Evolutionary conservation across 495 filamentous ascomycete species (phyloP).

Genomic region (Aspergillus cristatus): DNA sequence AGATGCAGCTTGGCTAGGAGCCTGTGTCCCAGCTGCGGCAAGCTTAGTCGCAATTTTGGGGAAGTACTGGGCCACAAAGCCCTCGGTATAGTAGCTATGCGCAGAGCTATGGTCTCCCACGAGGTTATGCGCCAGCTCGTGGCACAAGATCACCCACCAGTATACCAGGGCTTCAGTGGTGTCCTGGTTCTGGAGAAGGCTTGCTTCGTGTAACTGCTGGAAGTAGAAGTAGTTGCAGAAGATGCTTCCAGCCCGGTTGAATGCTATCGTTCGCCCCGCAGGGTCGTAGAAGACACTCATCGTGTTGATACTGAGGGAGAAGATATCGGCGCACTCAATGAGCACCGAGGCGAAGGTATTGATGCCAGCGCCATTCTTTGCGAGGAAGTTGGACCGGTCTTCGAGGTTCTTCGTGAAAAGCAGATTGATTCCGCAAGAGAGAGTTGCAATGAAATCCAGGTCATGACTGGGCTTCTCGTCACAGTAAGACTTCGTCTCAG

Average conservation of each 20-base stretch:
- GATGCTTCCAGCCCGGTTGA: slow-evolving; percentile 75
- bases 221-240: slow-evolving; percentile 95
- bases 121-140: slow-evolving; percentile 92
- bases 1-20: not conserved
- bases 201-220: slow-evolving; percentile 58
- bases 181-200: slow-evolving; percentile 33
- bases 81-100: slow-evolving; percentile 71
- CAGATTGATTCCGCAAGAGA: slow-evolving; percentile 61
- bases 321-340: slow-evolving; percentile 58
- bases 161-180: slow-evolving; percentile 63
- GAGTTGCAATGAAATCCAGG: slow-evolving; percentile 62
- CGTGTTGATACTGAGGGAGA: slow-evolving; percentile 48
- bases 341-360: slow-evolving; percentile 64
- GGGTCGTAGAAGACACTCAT: slow-evolving; percentile 86
- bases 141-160: slow-evolving; percentile 88
- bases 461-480: slow-evolving; percentile 74
- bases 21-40: slow-evolving; percentile 9
- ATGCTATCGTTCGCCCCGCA: slow-evolving; percentile 73
- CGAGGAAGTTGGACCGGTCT: slow-evolving; percentile 48
- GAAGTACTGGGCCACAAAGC: slow-evolving; percentile 46
- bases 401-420: slow-evolving; percentile 53
- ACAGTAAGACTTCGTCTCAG: slow-evolving; percentile 83
- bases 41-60: slow-evolving; percentile 37
- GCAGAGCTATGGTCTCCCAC: slow-evolving; percentile 68
- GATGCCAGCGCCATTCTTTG: slow-evolving; percentile 51